Percentiles rank a stretch among this genome's conserved stretches.
Evolutionary conservation across 202 grass and related monocot genomes (phyloP).

Genomic region (Dendrocalamus latiflorus): DNA sequence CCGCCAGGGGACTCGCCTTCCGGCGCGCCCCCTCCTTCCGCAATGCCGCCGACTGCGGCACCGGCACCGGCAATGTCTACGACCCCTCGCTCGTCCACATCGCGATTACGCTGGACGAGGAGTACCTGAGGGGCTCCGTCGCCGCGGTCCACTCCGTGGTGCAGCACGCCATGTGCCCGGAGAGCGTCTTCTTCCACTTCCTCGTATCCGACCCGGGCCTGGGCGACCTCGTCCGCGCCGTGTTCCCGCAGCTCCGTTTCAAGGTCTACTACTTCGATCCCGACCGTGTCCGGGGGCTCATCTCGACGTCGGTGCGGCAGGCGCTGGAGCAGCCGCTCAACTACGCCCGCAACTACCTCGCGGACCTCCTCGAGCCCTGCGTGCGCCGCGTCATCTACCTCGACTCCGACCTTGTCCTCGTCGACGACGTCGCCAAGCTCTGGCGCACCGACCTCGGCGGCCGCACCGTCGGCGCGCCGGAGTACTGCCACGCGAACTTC

Average conservation of each 20-base stretch:
- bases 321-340: conserved; percentile 89
- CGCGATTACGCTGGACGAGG: conserved; percentile 88
- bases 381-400: conserved; percentile 79
- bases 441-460: conserved; percentile 68
- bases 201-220: conserved; percentile 66
- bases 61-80: conserved; percentile 38
- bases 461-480: conserved; percentile 71
- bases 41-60: conserved; percentile 72
- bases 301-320: conserved; percentile 81
- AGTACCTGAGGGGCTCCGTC: conserved; percentile 83
- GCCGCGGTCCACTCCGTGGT: conserved; percentile 88
- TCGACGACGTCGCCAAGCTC: conserved; percentile 89
- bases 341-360: conserved; percentile 90
- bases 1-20: conserved; percentile 52
- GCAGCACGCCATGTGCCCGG: conserved; percentile 68
- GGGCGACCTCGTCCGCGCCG: conserved; percentile 69
- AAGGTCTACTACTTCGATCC: conserved; percentile 86
- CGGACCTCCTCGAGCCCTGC: conserved; percentile 75
- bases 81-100: conserved; percentile 80
- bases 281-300: conserved; percentile 61
- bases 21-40: conserved; percentile 57
- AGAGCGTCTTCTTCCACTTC: conserved; percentile 96
- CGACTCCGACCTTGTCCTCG: conserved; percentile 80
- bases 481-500: conserved; percentile 95
- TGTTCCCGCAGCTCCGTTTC: conserved; percentile 75